These are phyloP conservation scores for Boletus sp. DNA, from an alignment of 768 basidiomycete species.

Conservation along the genomic window DNA sequence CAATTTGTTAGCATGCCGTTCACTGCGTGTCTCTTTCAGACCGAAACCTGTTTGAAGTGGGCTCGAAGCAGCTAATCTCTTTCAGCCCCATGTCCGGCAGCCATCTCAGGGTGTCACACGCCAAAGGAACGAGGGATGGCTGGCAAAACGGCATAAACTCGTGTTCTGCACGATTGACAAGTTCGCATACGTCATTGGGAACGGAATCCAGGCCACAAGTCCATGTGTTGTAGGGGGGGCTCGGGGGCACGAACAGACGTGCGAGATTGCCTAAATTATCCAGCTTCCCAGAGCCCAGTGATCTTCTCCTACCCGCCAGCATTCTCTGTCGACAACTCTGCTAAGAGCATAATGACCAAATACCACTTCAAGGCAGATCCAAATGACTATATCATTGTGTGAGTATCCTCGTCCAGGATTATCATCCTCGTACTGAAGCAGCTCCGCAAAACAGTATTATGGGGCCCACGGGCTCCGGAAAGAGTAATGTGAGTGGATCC, in stretches of 20 bases:
- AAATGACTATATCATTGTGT: constrained; percentile 15
- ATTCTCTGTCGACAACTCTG: background rate
- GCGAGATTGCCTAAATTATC: background rate
- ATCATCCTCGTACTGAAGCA: background rate
- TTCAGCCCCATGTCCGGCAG: background rate
- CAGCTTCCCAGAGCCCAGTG: background rate
- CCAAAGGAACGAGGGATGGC: background rate
- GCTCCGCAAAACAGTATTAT: constrained; percentile 9
- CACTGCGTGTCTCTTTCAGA: background rate
- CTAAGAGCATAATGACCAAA: background rate
- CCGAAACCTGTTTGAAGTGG: background rate
- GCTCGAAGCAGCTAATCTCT: background rate
- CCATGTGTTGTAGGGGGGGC: background rate
- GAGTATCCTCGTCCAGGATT: background rate
- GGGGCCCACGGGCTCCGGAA: constrained; percentile 26
- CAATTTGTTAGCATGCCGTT: background rate
- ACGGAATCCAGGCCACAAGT: background rate
- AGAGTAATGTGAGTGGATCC: constrained; percentile 17
- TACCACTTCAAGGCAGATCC: constrained; percentile 4
- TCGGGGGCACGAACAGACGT: background rate
- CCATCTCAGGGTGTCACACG: background rate
- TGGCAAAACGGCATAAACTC: background rate
- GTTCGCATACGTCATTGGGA: background rate
- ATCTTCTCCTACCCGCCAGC: background rate
- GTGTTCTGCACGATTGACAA: background rate